Percentiles rank a stretch among this genome's conserved stretches.
Evolutionary conservation across 2,329 filamentous ascomycete genomes (phyloP).

Genomic region (Penicillium hesseltinei): DNA sequence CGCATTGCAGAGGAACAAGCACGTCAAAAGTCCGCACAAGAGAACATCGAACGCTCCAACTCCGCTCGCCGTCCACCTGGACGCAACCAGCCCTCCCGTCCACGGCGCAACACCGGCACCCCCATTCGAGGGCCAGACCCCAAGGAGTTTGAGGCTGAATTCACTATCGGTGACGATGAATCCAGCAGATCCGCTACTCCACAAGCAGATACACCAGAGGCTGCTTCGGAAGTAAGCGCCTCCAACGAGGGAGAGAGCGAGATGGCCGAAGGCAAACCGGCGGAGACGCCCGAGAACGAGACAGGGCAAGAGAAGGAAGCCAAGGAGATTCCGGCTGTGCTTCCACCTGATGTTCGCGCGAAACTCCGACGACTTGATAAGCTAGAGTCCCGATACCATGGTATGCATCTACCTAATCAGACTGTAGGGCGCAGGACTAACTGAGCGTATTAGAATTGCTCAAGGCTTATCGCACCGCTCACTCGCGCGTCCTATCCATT

Average conservation of each 20-base stretch:
- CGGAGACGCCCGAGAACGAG: constrained; percentile 21
- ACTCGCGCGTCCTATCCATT: constrained; percentile 79
- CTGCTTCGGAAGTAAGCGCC: constrained; percentile 21
- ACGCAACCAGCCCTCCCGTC: constrained; percentile 31
- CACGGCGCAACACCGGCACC: constrained; percentile 37
- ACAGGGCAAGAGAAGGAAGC: constrained; percentile 17
- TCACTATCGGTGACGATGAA: constrained; percentile 77
- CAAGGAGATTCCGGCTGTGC: constrained; percentile 47
- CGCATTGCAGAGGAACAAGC: constrained; percentile 91
- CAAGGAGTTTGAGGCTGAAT: constrained; percentile 80
- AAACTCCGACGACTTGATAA: constrained; percentile 86
- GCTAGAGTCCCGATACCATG: constrained; percentile 81
- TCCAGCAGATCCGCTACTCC: constrained; percentile 63
- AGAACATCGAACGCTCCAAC: constrained; percentile 46
- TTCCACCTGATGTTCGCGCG: constrained; percentile 70
- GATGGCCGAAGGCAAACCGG: constrained; percentile 21
- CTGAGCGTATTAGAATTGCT: constrained; percentile 65
- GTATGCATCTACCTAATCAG: constrained; percentile 46
- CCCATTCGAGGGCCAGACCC: constrained; percentile 70
- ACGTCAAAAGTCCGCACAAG: constrained; percentile 60
- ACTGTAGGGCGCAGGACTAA: not conserved
- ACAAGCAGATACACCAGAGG: constrained; percentile 45
- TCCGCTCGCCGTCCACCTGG: constrained; percentile 39
- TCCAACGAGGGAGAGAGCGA: constrained; percentile 22
- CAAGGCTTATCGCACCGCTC: constrained; percentile 86